These are phyloP conservation scores for Bertia moriformis DNA, from an alignment of 2,329 filamentous ascomycete genomes.

Conservation along the genomic window DNA sequence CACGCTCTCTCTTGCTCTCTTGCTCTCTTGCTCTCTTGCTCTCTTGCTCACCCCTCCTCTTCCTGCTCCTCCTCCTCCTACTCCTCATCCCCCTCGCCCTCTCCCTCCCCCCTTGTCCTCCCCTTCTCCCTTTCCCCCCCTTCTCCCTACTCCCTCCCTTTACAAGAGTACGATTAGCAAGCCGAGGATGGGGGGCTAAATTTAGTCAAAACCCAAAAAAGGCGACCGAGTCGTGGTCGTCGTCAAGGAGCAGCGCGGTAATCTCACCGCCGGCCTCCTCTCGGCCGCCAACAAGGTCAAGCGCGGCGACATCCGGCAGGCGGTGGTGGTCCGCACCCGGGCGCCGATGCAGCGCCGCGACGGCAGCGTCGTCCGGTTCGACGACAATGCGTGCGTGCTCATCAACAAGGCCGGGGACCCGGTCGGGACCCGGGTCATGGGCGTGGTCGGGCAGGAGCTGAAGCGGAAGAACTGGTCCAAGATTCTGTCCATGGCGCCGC, in stretches of 20 bases:
- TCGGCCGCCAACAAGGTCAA: constrained; percentile 81
- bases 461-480: constrained; percentile 94
- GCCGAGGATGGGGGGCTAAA: not conserved
- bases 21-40: not conserved
- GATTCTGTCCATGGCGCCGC: constrained; percentile 86
- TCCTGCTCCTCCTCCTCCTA: not conserved
- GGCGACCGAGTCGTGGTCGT: constrained; percentile 95
- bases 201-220: constrained; percentile 17
- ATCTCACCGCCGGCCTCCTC: constrained; percentile 54
- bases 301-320: constrained; percentile 89
- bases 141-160: constrained; percentile 1
- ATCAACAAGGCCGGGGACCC: constrained; percentile 96
- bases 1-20: not conserved
- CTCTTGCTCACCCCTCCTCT: not conserved
- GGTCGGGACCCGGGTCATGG: constrained; percentile 81
- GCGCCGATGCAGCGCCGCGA: constrained; percentile 80
- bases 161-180: not conserved
- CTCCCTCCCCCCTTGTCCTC: not conserved
- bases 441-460: constrained; percentile 79
- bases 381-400: constrained; percentile 94
- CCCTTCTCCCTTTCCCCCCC: not conserved
- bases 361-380: constrained; percentile 81
- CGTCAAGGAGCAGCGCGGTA: constrained; percentile 87
- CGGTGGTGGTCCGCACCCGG: constrained; percentile 79
- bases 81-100: constrained; percentile 2